phyloP scores from a whole-genome alignment of 352 stramenopile species.

The Nothophytophthora sp. region DNA sequence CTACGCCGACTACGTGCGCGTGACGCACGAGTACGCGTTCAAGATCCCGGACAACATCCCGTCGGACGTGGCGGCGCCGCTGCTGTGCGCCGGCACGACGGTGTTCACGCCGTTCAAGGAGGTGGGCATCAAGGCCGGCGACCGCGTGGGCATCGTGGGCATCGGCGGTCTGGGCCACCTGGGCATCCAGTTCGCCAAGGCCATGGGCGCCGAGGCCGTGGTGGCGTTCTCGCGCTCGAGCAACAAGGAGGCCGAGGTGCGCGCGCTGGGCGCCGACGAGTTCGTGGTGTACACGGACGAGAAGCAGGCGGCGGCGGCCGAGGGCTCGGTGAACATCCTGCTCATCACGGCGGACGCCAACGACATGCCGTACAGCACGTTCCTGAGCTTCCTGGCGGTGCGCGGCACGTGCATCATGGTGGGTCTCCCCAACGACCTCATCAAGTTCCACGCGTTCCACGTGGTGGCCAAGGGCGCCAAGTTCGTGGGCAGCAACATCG shows the following conservation, averaged over 20 bases:
- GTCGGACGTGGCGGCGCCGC: constrained; percentile 41
- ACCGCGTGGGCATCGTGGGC: constrained; percentile 59
- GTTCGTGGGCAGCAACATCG: constrained; percentile 66
- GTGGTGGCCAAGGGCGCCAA: constrained; percentile 33
- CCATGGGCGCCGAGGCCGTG: constrained; percentile 44
- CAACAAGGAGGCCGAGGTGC: constrained; percentile 47
- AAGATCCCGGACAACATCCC: constrained; percentile 58
- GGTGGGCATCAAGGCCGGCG: constrained; percentile 29
- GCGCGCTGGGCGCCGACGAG: constrained; percentile 46
- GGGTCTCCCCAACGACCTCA: constrained; percentile 45
- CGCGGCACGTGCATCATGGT: constrained; percentile 58
- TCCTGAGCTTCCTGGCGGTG: constrained; percentile 40
- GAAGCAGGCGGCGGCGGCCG: constrained; percentile 17
- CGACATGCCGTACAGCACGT: constrained; percentile 34
- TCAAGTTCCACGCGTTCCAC: constrained; percentile 37
- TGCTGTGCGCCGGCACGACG: constrained; percentile 83
- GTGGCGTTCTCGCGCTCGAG: constrained; percentile 54
- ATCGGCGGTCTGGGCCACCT: constrained; percentile 85
- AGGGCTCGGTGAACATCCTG: constrained; percentile 50
- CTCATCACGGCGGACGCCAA: constrained; percentile 56
- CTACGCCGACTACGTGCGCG: constrained; percentile 64
- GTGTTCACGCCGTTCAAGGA: constrained; percentile 61
- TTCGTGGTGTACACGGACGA: constrained; percentile 49
- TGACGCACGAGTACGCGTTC: constrained; percentile 56
- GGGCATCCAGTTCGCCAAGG: constrained; percentile 67